phyloP scores from a whole-genome alignment of 2,329 filamentous ascomycete species.

The Colletotrichum lini region DNA sequence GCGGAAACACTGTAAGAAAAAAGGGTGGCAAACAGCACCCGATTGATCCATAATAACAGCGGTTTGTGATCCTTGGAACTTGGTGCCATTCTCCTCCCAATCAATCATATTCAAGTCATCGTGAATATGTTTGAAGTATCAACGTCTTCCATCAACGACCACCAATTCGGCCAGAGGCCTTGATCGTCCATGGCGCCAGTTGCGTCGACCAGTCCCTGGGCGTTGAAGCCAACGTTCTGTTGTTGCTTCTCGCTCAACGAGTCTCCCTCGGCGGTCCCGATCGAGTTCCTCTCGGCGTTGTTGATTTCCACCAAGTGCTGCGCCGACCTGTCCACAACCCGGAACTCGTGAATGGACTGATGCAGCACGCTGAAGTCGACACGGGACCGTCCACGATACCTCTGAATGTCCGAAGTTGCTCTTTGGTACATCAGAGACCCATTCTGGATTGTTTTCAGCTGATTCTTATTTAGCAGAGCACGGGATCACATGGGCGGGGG shows the following conservation, averaged over 20 bases:
- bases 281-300: conserved; percentile 43
- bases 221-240: background rate
- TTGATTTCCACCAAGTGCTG: conserved; percentile 50
- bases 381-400: conserved; percentile 47
- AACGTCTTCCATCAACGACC: conserved; percentile 42
- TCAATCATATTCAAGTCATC: background rate
- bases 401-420: conserved; percentile 43
- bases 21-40: background rate
- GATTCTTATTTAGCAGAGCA: background rate
- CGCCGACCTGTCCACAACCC: conserved; percentile 50
- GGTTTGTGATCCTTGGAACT: background rate
- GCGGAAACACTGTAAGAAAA: conserved; percentile 2
- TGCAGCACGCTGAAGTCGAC: conserved; percentile 50
- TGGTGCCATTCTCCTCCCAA: too few relatives aligned
- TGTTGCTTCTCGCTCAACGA: background rate
- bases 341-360: conserved; percentile 51
- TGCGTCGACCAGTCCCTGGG: conserved; percentile 14
- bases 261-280: background rate
- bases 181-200: conserved; percentile 32
- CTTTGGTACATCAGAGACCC: conserved; percentile 48
- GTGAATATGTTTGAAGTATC: conserved; percentile 31
- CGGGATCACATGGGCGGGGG: too few relatives aligned
- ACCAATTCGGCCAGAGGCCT: conserved; percentile 43
- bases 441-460: conserved; percentile 43
- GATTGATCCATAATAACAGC: background rate